Evolutionary conservation across 345 rosid genomes (phyloP).

Genomic region (Populus pruinosa): DNA sequence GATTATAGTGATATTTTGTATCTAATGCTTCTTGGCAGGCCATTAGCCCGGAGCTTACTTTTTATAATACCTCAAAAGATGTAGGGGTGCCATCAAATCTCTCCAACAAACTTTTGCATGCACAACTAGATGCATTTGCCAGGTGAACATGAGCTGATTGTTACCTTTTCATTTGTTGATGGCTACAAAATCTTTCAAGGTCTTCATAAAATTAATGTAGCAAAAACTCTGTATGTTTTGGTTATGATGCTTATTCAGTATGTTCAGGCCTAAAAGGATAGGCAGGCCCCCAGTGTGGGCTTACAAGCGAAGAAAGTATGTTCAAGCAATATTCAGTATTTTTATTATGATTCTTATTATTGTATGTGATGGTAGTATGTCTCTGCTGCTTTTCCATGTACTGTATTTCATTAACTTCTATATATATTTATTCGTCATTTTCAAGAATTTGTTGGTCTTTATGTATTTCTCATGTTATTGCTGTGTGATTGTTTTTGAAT

Average conservation of each 20-base stretch:
- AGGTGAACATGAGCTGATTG: constrained; percentile 39
- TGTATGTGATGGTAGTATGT: not conserved
- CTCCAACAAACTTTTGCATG: constrained; percentile 86
- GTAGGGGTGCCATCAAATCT: constrained; percentile 57
- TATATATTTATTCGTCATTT: no score
- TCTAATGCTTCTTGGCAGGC: constrained; percentile 55
- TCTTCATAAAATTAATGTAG: not conserved
- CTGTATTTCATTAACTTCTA: not conserved
- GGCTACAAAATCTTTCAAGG: not conserved
- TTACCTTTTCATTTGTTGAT: not conserved
- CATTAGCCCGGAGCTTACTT: constrained; percentile 90
- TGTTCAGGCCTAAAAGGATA: no score
- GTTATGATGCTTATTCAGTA: no score
- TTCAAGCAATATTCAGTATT: no score
- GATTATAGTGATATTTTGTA: not conserved
- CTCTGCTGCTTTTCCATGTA: not conserved
- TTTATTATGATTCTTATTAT: no score
- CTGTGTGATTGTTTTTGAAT: no score
- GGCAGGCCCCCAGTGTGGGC: no score
- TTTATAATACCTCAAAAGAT: constrained; percentile 73
- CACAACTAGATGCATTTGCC: constrained; percentile 78
- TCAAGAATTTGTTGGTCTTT: no score
- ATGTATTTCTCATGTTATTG: no score
- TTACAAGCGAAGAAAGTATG: no score
- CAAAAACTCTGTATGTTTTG: no score